These are phyloP conservation scores for Aspergillus mulundensis DNA, from an alignment of 495 filamentous ascomycete genomes.

Conservation along the genomic window DNA sequence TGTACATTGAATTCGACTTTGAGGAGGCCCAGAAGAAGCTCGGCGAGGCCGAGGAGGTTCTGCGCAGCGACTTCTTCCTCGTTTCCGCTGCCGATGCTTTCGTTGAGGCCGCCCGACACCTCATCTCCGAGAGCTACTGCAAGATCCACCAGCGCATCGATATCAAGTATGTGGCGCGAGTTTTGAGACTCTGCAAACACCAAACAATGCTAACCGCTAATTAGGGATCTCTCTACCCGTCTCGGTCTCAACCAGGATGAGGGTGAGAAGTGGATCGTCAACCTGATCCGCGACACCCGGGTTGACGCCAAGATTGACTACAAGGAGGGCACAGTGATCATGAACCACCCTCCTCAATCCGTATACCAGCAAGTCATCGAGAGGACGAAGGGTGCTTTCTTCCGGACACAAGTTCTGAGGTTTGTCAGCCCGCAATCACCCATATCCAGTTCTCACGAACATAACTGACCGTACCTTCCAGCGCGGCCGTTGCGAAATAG, in stretches of 20 bases:
- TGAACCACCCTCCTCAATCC: slow-evolving; percentile 98
- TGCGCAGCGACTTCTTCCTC: slow-evolving; percentile 94
- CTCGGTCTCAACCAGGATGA: slow-evolving; percentile 88
- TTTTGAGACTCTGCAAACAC: background rate
- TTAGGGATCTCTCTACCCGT: slow-evolving; percentile 78
- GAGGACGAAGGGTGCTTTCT: slow-evolving; percentile 91
- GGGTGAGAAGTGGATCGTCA: slow-evolving; percentile 99
- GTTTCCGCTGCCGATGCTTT: slow-evolving; percentile 79
- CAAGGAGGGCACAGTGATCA: slow-evolving; percentile 95
- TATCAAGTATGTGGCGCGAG: slow-evolving; percentile 62
- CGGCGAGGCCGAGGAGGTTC: slow-evolving; percentile 82
- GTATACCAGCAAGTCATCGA: slow-evolving; percentile 99
- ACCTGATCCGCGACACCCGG: slow-evolving; percentile 93
- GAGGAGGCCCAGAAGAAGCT: slow-evolving; percentile 95
- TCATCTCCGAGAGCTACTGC: slow-evolving; percentile 98
- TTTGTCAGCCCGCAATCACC: slow-evolving; percentile 18
- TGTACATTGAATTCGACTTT: slow-evolving; percentile 98
- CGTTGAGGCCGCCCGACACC: slow-evolving; percentile 87
- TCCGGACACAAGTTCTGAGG: slow-evolving; percentile 75
- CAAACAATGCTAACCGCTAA: slow-evolving; percentile 19
- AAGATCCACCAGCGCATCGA: slow-evolving; percentile 99
- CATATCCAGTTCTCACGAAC: background rate
- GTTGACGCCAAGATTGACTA: slow-evolving; percentile 99
- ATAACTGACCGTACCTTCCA: slow-evolving; percentile 5
- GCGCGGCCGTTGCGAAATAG: slow-evolving; percentile 50